Evolutionary conservation across 345 rosid species (phyloP).

Genomic region (Cochlearia excelsa): DNA sequence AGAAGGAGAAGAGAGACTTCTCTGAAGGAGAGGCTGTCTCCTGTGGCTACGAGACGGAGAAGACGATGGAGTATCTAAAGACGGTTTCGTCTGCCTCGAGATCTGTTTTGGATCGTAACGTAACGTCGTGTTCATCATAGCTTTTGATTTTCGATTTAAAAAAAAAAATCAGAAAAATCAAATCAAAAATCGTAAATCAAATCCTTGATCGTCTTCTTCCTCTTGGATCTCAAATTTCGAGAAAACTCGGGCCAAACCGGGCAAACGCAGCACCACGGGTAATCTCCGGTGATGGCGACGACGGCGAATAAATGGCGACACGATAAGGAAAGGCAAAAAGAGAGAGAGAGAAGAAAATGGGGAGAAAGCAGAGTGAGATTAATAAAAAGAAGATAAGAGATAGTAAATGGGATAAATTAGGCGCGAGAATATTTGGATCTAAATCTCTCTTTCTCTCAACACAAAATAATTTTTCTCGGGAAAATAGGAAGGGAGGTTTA

Average conservation of each 20-base stretch:
- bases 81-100: no score
- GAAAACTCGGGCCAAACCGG: not conserved
- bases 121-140: no score
- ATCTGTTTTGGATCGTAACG: no score
- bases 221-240: conserved; percentile 5
- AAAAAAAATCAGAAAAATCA: not conserved
- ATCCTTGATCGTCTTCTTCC: conserved; percentile 14
- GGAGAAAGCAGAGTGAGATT: conserved; percentile 1
- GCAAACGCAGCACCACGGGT: conserved; percentile 24
- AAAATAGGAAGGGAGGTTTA: not conserved
- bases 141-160: not conserved
- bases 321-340: conserved; percentile 1
- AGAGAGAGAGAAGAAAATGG: not conserved
- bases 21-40: conserved; percentile 34
- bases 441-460: not conserved
- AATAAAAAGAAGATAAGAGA: not conserved
- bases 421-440: conserved; percentile 11
- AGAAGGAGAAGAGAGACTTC: conserved; percentile 26
- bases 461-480: conserved; percentile 20
- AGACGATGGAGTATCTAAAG: conserved; percentile 30
- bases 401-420: conserved; percentile 24
- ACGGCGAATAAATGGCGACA: conserved; percentile 2
- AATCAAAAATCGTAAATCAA: not conserved
- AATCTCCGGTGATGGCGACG: conserved; percentile 22
- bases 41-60: conserved; percentile 34